Evolutionary conservation across 2,329 filamentous ascomycete genomes (phyloP).

Genomic region (Claviceps pazoutovae): DNA sequence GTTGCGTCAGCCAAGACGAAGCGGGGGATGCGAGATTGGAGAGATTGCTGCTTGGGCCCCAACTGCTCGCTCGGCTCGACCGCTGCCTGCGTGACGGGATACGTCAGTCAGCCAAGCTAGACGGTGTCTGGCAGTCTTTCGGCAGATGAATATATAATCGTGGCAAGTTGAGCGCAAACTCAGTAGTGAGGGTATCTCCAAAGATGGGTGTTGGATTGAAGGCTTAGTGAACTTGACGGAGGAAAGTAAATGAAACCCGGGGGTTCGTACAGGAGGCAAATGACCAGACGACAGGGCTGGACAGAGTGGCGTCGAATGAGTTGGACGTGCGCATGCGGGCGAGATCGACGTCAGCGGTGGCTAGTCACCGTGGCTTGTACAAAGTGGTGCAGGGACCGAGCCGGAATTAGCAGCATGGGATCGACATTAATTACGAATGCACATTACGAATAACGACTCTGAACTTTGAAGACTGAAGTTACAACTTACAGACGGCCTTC

Average conservation of each 20-base stretch:
- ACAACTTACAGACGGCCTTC: too few relatives aligned
- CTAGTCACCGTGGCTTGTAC: neutral
- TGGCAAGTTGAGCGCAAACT: neutral
- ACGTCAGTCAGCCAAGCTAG: neutral
- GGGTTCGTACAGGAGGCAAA: neutral
- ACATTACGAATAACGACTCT: too few relatives aligned
- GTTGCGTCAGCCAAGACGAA: conserved; percentile 8
- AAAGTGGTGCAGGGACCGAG: too few relatives aligned
- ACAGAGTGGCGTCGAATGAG: neutral
- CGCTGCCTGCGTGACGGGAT: neutral
- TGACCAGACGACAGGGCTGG: neutral
- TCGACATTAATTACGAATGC: too few relatives aligned
- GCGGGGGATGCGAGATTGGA: conserved; percentile 5
- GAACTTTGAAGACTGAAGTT: too few relatives aligned
- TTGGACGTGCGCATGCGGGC: too few relatives aligned
- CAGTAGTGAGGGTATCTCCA: neutral
- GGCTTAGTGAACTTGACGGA: neutral
- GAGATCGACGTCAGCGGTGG: neutral
- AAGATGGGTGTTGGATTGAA: neutral
- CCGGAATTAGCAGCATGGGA: too few relatives aligned
- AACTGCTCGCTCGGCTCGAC: neutral
- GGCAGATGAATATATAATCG: neutral
- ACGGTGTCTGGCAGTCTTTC: neutral
- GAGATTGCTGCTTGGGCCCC: neutral
- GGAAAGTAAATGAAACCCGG: neutral